A percentile compares a stretch with the other conserved stretches of the same genome.
phyloP scores from a whole-genome alignment of 805 yeast genomes.

The Grigorovia yakushimaensis region DNA sequence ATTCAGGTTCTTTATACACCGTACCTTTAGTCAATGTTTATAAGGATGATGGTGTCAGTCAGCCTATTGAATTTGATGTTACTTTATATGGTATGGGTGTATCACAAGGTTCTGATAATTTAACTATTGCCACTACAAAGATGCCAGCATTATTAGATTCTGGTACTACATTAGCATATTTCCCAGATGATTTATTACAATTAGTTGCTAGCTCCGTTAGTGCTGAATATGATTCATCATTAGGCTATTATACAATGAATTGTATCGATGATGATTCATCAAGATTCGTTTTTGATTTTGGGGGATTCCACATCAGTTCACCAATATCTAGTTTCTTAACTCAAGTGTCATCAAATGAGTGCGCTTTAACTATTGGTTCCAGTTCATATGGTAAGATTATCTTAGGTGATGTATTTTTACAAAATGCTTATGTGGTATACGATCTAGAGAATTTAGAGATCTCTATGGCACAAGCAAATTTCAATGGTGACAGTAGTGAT shows the following conservation, averaged over 20 bases:
- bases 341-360: conserved; percentile 21
- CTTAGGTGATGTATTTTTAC: conserved; percentile 48
- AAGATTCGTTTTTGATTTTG: conserved; percentile 42
- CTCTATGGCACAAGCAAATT: conserved; percentile 39
- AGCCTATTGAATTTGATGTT: conserved; percentile 26
- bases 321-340: conserved; percentile 32
- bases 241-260: conserved; percentile 38
- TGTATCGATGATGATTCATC: conserved; percentile 34
- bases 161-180: conserved; percentile 35
- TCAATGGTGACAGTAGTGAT: conserved; percentile 14
- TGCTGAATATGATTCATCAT: conserved; percentile 33
- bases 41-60: conserved; percentile 7
- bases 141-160: conserved; percentile 36
- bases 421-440: conserved; percentile 47
- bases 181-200: conserved; percentile 32
- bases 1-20: conserved; percentile 24
- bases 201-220: conserved; percentile 32
- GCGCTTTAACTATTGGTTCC: conserved; percentile 36
- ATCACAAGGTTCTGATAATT: conserved; percentile 12
- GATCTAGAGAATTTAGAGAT: conserved; percentile 40
- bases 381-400: conserved; percentile 21
- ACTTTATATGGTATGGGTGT: conserved; percentile 25
- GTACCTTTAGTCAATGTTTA: conserved; percentile 22
- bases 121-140: conserved; percentile 20
- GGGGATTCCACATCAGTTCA: conserved; percentile 45